Evolutionary conservation across 1,284 basidiomycete species (phyloP).

Genomic region (Austropuccinia psidii): DNA sequence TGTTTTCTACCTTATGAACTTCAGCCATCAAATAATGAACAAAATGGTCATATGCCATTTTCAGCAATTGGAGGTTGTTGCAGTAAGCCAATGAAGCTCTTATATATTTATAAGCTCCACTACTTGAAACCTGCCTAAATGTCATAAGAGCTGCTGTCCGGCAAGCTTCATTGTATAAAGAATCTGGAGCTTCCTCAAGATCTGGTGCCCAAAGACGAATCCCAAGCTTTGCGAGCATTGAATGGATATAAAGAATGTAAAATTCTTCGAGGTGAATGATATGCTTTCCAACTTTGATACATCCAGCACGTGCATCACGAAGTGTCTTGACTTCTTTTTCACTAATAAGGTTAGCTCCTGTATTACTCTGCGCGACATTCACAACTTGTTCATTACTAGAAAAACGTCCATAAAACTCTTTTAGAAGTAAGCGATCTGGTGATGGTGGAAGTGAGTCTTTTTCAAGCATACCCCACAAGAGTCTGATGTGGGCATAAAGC

Average conservation of each 20-base stretch:
- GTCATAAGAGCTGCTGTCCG: not conserved
- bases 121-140: not conserved
- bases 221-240: not conserved
- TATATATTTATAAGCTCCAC: not conserved
- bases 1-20: no score
- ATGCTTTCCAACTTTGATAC: not conserved
- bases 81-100: no score
- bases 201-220: conserved; percentile 21
- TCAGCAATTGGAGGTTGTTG: no score
- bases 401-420: no score
- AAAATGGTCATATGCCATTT: no score
- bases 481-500: conserved; percentile 1
- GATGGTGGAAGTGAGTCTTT: not conserved
- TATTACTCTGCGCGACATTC: not conserved
- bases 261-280: not conserved
- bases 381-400: no score
- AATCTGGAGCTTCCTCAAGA: not conserved
- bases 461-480: conserved; percentile 2
- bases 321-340: not conserved
- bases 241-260: conserved; percentile 1
- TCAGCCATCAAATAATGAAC: no score
- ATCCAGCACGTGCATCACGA: not conserved
- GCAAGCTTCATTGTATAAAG: conserved; percentile 12
- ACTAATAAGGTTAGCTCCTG: not conserved
- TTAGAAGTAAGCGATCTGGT: no score